Conservation (phyloP, 2,329 filamentous ascomycete genomes). For the Xylariaceae sp. region DNA sequence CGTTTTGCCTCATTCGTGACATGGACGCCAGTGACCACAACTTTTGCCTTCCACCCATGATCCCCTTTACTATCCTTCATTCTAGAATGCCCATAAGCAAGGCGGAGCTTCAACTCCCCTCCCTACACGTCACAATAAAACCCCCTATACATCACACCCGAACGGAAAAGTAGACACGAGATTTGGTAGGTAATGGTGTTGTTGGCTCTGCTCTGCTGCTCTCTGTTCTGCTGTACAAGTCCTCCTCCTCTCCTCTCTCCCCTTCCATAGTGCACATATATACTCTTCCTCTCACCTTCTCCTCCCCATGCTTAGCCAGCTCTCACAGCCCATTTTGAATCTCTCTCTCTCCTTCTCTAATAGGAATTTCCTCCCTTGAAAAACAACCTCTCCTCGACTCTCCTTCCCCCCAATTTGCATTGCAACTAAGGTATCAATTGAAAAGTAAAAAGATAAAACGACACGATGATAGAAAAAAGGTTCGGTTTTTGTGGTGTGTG, state of each 20-base stretch:
- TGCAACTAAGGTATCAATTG: conserved; percentile 14
- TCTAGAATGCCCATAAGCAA: too few relatives aligned
- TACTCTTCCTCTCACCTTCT: not conserved
- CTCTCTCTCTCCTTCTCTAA: conserved; percentile 3
- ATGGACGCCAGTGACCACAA: too few relatives aligned
- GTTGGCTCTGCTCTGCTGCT: not conserved
- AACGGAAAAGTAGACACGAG: not conserved
- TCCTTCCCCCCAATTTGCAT: not conserved
- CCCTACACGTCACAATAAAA: too few relatives aligned
- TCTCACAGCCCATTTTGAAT: not conserved
- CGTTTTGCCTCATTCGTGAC: too few relatives aligned
- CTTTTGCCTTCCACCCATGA: too few relatives aligned
- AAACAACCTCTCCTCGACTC: too few relatives aligned
- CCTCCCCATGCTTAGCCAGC: not conserved
- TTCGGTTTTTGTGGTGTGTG: too few relatives aligned
- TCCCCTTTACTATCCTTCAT: too few relatives aligned
- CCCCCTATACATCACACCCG: too few relatives aligned
- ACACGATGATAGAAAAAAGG: not conserved
- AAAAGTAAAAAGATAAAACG: not conserved
- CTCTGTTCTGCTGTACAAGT: conserved; percentile 9
- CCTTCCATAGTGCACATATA: not conserved
- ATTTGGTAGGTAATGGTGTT: conserved; percentile 5
- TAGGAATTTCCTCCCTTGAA: not conserved
- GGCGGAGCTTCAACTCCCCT: too few relatives aligned
- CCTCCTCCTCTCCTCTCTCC: not conserved